Conservation (phyloP, 345 rosid genomes). For the Boechera divaricarpa region DNA sequence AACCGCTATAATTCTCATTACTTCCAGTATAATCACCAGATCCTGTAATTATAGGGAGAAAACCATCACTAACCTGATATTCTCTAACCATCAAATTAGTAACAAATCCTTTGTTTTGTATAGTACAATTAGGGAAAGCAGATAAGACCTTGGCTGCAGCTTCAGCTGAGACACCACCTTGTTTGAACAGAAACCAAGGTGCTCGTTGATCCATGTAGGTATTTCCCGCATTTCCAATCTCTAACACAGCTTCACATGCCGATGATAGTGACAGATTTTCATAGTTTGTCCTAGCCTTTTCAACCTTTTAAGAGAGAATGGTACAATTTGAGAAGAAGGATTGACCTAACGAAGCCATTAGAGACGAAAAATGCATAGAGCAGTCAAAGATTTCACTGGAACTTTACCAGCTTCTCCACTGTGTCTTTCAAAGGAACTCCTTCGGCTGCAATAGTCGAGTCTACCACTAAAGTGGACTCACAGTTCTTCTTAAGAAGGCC, state of each 20-base stretch:
- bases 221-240: constrained; percentile 92
- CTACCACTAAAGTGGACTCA: constrained; percentile 73
- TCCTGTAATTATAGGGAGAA: constrained; percentile 54
- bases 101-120: constrained; percentile 11
- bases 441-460: constrained; percentile 73
- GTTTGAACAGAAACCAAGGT: constrained; percentile 91
- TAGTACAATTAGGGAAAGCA: neutral
- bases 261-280: constrained; percentile 71
- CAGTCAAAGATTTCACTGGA: neutral
- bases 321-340: neutral
- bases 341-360: constrained; percentile 7
- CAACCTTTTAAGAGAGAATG: constrained; percentile 55
- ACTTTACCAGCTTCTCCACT: constrained; percentile 70
- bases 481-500: constrained; percentile 92
- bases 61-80: constrained; percentile 12
- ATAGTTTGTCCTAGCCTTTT: constrained; percentile 66
- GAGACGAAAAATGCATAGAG: neutral
- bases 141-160: constrained; percentile 82
- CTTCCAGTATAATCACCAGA: constrained; percentile 83
- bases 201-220: constrained; percentile 77
- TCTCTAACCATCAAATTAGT: neutral
- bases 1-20: constrained; percentile 81
- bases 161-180: constrained; percentile 81
- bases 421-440: constrained; percentile 67
- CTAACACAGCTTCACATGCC: constrained; percentile 86